These are phyloP conservation scores for Kingdonia uniflora DNA, from an alignment of 164 flowering plant species.

Conservation along the genomic window DNA sequence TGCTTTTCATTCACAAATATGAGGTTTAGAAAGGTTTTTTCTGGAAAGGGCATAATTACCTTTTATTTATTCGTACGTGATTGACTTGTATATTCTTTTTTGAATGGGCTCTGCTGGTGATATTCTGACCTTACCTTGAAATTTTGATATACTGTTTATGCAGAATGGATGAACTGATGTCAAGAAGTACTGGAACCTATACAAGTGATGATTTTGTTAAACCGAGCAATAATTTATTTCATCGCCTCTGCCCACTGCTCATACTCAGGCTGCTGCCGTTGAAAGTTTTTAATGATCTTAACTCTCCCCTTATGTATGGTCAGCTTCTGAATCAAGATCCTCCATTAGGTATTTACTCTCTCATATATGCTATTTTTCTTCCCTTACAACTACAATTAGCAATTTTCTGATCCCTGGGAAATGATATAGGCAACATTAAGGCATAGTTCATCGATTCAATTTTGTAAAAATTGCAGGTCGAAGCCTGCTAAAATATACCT, in stretches of 20 bases:
- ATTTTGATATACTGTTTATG: constrained; percentile 3
- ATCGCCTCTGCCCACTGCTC: constrained; percentile 71
- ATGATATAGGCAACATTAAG: too few species aligned
- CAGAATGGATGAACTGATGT: constrained; percentile 30
- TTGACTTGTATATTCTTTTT: too few species aligned
- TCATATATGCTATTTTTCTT: not conserved
- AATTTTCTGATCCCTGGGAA: not conserved
- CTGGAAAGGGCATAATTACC: too few species aligned
- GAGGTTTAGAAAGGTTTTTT: too few species aligned
- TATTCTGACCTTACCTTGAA: not conserved
- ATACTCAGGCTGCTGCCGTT: constrained; percentile 68
- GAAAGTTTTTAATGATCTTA: constrained; percentile 50
- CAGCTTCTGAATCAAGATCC: constrained; percentile 18
- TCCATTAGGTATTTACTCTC: constrained; percentile 22
- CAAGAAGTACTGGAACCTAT: constrained; percentile 9
- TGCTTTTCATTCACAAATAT: too few species aligned
- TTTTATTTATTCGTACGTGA: too few species aligned
- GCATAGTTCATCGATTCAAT: too few species aligned
- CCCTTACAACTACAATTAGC: not conserved
- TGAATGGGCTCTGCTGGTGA: too few species aligned
- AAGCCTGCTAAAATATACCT: too few species aligned
- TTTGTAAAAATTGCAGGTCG: too few species aligned
- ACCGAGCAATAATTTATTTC: constrained; percentile 39
- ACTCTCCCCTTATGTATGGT: constrained; percentile 47
- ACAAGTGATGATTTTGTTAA: constrained; percentile 17